Evolutionary conservation across 83 land plant species (phyloP).

Genomic region (Larix sibirica): DNA sequence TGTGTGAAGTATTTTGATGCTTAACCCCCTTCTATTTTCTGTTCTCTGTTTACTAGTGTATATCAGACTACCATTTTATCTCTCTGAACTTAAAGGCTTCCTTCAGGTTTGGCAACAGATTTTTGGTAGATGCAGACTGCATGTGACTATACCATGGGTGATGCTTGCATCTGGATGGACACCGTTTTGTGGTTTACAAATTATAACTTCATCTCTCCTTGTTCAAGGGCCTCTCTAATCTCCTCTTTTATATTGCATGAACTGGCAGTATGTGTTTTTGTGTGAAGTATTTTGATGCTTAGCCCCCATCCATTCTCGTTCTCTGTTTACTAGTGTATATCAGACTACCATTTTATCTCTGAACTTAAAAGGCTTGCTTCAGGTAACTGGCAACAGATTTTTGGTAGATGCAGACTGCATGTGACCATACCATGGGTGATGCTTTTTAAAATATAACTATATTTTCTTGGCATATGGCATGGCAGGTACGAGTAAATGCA

Average conservation of each 20-base stretch:
- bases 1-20: not conserved
- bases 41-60: not conserved
- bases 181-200: no score
- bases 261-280: not conserved
- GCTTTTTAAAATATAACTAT: not conserved
- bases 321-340: not conserved
- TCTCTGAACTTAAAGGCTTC: not conserved
- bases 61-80: not conserved
- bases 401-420: conserved; percentile 8
- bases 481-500: conserved; percentile 97
- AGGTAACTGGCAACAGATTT: not conserved
- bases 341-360: not conserved
- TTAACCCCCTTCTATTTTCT: not conserved
- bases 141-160: conserved; percentile 4
- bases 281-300: not conserved
- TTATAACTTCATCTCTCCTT: not conserved
- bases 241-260: not conserved
- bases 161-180: no score
- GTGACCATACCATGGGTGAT: not conserved
- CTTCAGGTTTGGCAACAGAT: not conserved
- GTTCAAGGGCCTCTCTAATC: not conserved
- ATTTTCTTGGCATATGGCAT: not conserved
- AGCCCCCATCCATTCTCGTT: not conserved
- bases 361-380: not conserved
- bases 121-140: conserved; percentile 1